Evolutionary conservation across 176 grass and related monocot genomes (phyloP).

Genomic region (Melocanna baccifera): DNA sequence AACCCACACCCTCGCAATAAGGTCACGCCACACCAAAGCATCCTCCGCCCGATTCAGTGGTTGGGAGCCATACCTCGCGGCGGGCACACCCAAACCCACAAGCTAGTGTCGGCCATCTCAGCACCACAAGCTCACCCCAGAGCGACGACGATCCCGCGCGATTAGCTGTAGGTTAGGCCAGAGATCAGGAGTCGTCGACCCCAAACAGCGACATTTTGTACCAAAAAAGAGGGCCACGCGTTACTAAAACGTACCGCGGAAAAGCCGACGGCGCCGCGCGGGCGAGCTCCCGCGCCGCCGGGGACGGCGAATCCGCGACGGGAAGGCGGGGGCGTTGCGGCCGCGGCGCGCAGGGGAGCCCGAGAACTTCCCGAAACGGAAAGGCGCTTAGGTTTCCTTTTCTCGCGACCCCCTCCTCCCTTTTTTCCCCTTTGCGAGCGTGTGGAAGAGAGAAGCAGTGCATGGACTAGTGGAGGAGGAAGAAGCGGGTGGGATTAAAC

Average conservation of each 20-base stretch:
- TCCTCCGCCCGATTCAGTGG: slow-evolving; percentile 4
- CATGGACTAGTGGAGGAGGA: background rate
- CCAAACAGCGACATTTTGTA: background rate
- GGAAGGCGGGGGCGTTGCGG: background rate
- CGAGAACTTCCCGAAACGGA: slow-evolving; percentile 66
- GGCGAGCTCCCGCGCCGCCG: background rate
- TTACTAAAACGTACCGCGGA: slow-evolving; percentile 8
- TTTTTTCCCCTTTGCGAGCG: background rate
- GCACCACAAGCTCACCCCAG: background rate
- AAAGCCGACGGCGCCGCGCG: background rate
- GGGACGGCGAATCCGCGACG: background rate
- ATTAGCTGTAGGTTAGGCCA: background rate
- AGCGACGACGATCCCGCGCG: background rate
- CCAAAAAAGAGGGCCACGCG: slow-evolving; percentile 5
- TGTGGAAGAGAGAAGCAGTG: background rate
- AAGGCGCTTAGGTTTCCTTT: slow-evolving; percentile 40
- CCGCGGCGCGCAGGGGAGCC: background rate
- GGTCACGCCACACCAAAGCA: slow-evolving; percentile 1
- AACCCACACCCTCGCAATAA: background rate
- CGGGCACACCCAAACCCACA: background rate
- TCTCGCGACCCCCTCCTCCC: background rate
- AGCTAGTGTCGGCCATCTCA: background rate
- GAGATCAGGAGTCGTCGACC: background rate
- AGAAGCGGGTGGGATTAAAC: slow-evolving; percentile 13
- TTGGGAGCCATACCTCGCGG: slow-evolving; percentile 14